Evolutionary conservation across 2,329 filamentous ascomycete genomes (phyloP), one percentile per base, ranked within the genome.

Genomic region (Monosporascus sp.): DNA sequence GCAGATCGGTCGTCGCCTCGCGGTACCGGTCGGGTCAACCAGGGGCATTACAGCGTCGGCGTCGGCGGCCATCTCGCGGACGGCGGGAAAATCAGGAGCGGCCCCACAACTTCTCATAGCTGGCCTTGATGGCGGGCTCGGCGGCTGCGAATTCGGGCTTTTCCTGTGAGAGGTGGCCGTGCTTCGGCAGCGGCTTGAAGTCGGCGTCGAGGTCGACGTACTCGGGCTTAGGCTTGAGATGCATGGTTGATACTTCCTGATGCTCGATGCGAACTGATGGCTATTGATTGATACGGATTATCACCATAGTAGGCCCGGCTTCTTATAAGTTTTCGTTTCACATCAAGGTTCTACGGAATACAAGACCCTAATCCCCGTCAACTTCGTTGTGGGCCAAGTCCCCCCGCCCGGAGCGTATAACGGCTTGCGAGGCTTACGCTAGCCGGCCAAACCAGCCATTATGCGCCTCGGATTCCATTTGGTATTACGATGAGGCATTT

Each of bases 181-280:
- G 59, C 51, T 66, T 70, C 34, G 66, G 67, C 6, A 67, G 57
- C 1, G 70, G 69, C 49, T 64, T 64, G 66, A 66, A 70, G 56
- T 60, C 50, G 15, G 64, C 55, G 47, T 67, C 62, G 45, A 66
- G n/a, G 47, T 57, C 52, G 47, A 58, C 58, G 53, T 47, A 34
- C 31, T 31, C 27, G 4, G 11, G 31, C 11, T 34, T 34, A 14
- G 31, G 31, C 9, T 56, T 57, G 20, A 60, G 49, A 17, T 51
- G 53, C 42, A 62, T 52, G 54, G 58, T 62, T 45, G 41, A 50
- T 51, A 36, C 14, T 48, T 47, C 31, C 31, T 34, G 31, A 14
- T 34, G 9, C 31, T 34, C 31, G 9, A 34, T 14, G 5, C 31
- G 9, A 14, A 14, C 14, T 34, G 31, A 34, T 34, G 5, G 31